phyloP scores from a whole-genome alignment of 2,329 filamentous ascomycete species.

The Apiospora arundinis region DNA sequence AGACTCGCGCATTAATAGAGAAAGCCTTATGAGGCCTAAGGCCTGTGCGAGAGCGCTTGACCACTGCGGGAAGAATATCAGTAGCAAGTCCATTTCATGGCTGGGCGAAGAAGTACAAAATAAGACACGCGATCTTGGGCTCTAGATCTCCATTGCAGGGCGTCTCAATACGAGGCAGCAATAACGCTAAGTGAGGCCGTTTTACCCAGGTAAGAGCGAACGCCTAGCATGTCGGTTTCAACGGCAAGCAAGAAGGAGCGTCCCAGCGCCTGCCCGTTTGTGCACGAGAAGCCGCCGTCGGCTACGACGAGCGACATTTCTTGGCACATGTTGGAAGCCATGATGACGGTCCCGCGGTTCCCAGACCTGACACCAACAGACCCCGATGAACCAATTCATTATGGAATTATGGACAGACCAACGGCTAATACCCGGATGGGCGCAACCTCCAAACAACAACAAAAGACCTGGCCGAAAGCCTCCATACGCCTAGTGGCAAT shows the following conservation, averaged over 20 bases:
- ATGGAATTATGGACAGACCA: not conserved
- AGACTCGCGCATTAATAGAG: not conserved
- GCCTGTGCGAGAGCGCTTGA: not conserved
- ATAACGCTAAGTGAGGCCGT: not conserved
- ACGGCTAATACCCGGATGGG: not conserved
- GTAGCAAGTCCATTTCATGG: not conserved
- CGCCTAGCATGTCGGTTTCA: not conserved
- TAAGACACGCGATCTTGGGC: not conserved
- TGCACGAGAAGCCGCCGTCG: not conserved
- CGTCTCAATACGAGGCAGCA: not conserved
- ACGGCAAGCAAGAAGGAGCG: not conserved
- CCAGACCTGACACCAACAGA: not conserved
- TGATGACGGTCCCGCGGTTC: not conserved
- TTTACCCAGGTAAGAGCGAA: not conserved
- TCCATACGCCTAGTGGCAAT: not conserved
- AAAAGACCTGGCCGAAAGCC: not conserved
- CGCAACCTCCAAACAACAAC: constrained; percentile 1
- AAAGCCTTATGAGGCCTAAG: not conserved
- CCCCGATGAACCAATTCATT: not conserved
- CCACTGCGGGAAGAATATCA: not conserved
- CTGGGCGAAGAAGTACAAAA: not conserved
- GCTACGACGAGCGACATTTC: not conserved
- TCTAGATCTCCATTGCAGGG: not conserved
- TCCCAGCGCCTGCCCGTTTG: not conserved
- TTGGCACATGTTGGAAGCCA: not conserved